A percentile compares a stretch with the other conserved stretches of the same genome.
Conservation (phyloP, 2,329 filamentous ascomycete species). For the Didymella segeticola region DNA sequence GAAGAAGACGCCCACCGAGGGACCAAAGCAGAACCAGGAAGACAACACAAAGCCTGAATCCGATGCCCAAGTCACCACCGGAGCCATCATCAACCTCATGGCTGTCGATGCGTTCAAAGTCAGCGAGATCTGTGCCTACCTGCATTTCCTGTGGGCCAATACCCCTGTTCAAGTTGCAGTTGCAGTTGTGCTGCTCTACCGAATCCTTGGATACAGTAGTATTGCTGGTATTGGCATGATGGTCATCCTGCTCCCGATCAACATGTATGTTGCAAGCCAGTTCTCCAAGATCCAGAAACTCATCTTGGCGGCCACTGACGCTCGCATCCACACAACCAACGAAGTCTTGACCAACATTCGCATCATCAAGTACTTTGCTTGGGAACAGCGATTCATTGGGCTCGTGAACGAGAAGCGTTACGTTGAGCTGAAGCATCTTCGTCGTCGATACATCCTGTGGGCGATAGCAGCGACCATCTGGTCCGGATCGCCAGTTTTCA, state of each 20-base stretch:
- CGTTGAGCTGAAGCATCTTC: constrained; percentile 77
- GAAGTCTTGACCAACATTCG: constrained; percentile 96
- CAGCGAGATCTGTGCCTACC: constrained; percentile 89
- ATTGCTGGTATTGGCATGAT: constrained; percentile 93
- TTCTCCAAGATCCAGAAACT: constrained; percentile 88
- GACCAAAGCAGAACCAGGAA: constrained; percentile 47
- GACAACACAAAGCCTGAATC: constrained; percentile 37
- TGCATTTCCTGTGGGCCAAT: constrained; percentile 93
- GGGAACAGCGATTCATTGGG: constrained; percentile 89
- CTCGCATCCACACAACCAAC: constrained; percentile 94
- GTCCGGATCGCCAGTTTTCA: constrained; percentile 94
- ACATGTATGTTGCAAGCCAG: constrained; percentile 83
- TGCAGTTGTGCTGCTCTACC: constrained; percentile 82
- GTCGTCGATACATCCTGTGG: constrained; percentile 88
- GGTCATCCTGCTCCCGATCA: constrained; percentile 85
- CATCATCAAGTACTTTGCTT: constrained; percentile 99
- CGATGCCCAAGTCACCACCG: constrained; percentile 85
- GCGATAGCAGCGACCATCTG: constrained; percentile 89
- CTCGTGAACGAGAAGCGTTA: constrained; percentile 88
- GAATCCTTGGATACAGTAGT: constrained; percentile 88
- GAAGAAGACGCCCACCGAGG: constrained; percentile 52
- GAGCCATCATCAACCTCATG: constrained; percentile 99
- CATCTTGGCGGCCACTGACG: constrained; percentile 92
- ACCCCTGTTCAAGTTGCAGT: constrained; percentile 88
- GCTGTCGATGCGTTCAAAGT: constrained; percentile 99